These are phyloP conservation scores for Fusarium sp. DNA, from an alignment of 2,329 filamentous ascomycete genomes.

Conservation along the genomic window DNA sequence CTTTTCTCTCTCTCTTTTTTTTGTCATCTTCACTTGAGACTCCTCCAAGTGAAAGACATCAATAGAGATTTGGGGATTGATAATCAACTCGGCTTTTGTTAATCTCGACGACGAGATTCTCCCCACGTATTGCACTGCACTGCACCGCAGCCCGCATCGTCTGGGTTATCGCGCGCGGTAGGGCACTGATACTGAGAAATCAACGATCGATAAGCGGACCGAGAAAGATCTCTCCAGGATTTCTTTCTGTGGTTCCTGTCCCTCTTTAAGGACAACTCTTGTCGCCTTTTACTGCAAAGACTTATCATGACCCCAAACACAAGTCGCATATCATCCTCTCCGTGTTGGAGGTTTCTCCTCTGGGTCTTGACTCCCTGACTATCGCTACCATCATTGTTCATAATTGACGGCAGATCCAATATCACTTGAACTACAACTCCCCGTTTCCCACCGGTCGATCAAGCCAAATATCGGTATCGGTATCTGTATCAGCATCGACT, in stretches of 20 bases:
- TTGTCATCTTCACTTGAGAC: constrained; percentile 39
- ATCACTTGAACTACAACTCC: constrained; percentile 14
- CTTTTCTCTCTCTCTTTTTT: constrained; percentile 9
- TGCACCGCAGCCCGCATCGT: constrained; percentile 23
- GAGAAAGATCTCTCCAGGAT: constrained; percentile 19
- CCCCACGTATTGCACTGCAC: constrained; percentile 6
- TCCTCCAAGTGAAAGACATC: constrained; percentile 41
- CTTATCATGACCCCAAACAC: constrained; percentile 58
- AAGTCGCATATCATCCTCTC: constrained; percentile 55
- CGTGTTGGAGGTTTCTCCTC: constrained; percentile 57
- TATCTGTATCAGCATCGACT: constrained; percentile 21
- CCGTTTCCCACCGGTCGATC: constrained; percentile 15
- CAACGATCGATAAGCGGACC: constrained; percentile 38
- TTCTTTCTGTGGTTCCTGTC: constrained; percentile 34
- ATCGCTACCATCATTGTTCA: constrained; percentile 27
- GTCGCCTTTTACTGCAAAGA: constrained; percentile 37
- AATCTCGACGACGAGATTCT: constrained; percentile 30
- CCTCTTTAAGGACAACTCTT: constrained; percentile 31
- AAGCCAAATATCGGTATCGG: constrained; percentile 26
- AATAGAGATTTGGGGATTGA: constrained; percentile 27
- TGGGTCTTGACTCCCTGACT: constrained; percentile 58
- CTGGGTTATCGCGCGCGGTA: constrained; percentile 32
- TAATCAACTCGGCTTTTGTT: constrained; percentile 8
- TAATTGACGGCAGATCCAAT: constrained; percentile 4
- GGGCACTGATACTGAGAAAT: constrained; percentile 12